Evolutionary conservation across 2,329 filamentous ascomycete species (phyloP).

Genomic region (Cytospora paraplurivora): DNA sequence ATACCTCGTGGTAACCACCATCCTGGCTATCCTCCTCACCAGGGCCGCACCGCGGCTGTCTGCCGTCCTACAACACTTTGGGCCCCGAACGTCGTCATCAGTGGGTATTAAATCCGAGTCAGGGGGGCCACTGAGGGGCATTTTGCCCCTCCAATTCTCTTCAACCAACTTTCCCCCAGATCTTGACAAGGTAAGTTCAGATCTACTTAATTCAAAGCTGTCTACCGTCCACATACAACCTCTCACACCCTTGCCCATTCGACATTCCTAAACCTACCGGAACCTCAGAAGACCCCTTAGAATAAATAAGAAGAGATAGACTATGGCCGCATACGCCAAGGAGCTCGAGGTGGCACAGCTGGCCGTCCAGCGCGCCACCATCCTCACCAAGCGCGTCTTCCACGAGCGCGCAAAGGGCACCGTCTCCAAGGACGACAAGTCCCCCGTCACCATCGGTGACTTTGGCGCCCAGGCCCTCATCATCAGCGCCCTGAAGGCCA

Average conservation of each 20-base stretch:
- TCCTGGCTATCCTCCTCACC: slow-evolving; percentile 30
- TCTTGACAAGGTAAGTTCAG: slow-evolving; percentile 21
- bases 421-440: slow-evolving; percentile 90
- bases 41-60: slow-evolving; percentile 30
- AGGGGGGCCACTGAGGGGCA: slow-evolving; percentile 27
- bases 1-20: slow-evolving; percentile 30
- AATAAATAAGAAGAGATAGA: slow-evolving; percentile 32
- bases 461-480: slow-evolving; percentile 97
- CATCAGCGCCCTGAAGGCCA: slow-evolving; percentile 83
- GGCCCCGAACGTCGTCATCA: slow-evolving; percentile 29
- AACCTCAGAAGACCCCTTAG: not conserved
- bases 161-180: slow-evolving; percentile 9
- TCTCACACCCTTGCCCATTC: not conserved
- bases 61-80: slow-evolving; percentile 28
- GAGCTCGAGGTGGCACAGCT: slow-evolving; percentile 85
- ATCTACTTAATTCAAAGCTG: not conserved
- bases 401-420: slow-evolving; percentile 92
- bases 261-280: not conserved
- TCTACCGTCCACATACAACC: not conserved
- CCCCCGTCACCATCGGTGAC: slow-evolving; percentile 95
- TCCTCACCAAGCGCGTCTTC: slow-evolving; percentile 57
- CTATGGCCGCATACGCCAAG: slow-evolving; percentile 73
- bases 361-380: slow-evolving; percentile 76
- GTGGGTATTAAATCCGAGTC: slow-evolving; percentile 26
- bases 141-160: slow-evolving; percentile 26